Evolutionary conservation across 2,329 filamentous ascomycete species (phyloP).

Genomic region (Xylaria hypoxylon): DNA sequence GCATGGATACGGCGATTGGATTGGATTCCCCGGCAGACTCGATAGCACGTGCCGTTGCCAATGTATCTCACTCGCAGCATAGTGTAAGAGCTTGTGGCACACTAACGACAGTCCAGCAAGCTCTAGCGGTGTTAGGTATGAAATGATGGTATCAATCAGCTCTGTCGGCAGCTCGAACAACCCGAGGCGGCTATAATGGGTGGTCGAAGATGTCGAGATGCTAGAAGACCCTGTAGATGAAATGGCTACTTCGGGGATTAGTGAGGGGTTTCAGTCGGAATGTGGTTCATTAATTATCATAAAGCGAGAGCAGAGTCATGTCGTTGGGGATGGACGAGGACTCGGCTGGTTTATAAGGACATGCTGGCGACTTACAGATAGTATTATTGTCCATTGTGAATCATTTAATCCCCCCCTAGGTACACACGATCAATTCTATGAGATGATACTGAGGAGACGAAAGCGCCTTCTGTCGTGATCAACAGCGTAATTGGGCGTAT

Average conservation of each 20-base stretch:
- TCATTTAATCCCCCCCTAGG: conserved; percentile 22
- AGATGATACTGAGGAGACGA: conserved; percentile 49
- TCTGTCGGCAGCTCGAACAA: conserved; percentile 76
- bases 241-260: conserved; percentile 4
- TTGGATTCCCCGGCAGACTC: conserved; percentile 68
- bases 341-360: not conserved
- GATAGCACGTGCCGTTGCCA: conserved; percentile 79
- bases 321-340: not conserved
- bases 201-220: conserved; percentile 24
- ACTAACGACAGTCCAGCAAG: conserved; percentile 70
- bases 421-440: conserved; percentile 40
- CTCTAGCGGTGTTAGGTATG: conserved; percentile 72
- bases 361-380: conserved; percentile 10
- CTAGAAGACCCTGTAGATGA: conserved; percentile 12
- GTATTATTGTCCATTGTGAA: conserved; percentile 33
- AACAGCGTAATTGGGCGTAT: conserved; percentile 43
- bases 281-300: not conserved
- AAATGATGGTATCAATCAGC: conserved; percentile 77
- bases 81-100: conserved; percentile 69
- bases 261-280: not conserved
- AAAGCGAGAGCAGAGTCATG: not conserved
- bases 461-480: conserved; percentile 52
- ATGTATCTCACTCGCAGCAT: conserved; percentile 73
- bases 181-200: conserved; percentile 14
- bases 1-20: conserved; percentile 69